Percentiles rank a stretch among this genome's conserved stretches.
These are phyloP conservation scores for Polytrichum formosum DNA, from an alignment of 225 moss, liverwort and hornwort species.

Conservation along the genomic window DNA sequence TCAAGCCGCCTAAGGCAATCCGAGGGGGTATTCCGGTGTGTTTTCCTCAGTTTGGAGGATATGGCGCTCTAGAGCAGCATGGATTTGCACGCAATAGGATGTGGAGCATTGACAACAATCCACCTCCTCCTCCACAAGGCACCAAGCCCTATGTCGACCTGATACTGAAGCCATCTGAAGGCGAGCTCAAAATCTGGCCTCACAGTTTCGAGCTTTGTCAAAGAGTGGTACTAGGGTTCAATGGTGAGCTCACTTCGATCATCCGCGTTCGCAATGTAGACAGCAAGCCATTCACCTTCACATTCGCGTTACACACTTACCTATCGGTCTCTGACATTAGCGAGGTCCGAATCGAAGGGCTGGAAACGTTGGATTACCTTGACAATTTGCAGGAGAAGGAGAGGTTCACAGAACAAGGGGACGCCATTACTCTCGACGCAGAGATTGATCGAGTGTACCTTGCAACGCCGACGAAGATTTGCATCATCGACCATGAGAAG, in stretches of 20 bases:
- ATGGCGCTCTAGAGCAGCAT: constrained; percentile 78
- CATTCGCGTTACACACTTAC: constrained; percentile 94
- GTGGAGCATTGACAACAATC: constrained; percentile 63
- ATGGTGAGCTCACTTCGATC: constrained; percentile 73
- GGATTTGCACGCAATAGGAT: constrained; percentile 89
- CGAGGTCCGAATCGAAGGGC: constrained; percentile 91
- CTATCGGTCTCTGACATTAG: constrained; percentile 90
- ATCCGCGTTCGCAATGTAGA: constrained; percentile 71
- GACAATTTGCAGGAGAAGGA: constrained; percentile 70
- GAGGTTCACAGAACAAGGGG: constrained; percentile 84
- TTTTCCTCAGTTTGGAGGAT: constrained; percentile 84
- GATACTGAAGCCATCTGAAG: constrained; percentile 59
- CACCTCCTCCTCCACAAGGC: constrained; percentile 50
- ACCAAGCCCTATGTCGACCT: constrained; percentile 71
- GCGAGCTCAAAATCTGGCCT: constrained; percentile 86
- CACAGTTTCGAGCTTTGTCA: constrained; percentile 88
- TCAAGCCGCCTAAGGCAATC: constrained; percentile 93
- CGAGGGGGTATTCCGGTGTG: constrained; percentile 92
- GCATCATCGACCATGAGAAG: constrained; percentile 90
- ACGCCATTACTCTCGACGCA: constrained; percentile 87
- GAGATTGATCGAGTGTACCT: constrained; percentile 91
- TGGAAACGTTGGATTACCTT: constrained; percentile 90
- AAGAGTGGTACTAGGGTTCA: constrained; percentile 70
- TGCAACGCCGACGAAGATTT: constrained; percentile 86
- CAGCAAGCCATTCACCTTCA: constrained; percentile 81